A percentile compares a stretch with the other conserved stretches of the same genome.
phyloP scores from a whole-genome alignment of 495 filamentous ascomycete genomes.

The Endocarpon pusillum region DNA sequence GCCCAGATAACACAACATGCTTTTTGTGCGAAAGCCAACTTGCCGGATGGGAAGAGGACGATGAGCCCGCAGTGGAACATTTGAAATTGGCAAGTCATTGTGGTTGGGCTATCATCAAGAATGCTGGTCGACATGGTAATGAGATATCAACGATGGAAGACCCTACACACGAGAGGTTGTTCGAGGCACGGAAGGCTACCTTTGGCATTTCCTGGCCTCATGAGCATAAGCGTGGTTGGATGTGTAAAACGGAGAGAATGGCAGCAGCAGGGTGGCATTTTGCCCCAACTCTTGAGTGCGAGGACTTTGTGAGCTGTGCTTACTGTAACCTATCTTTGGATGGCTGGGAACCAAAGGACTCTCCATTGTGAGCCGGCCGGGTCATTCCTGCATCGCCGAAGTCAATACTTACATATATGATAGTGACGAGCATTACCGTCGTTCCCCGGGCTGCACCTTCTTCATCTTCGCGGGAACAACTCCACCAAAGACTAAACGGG shows the following conservation, averaged over 20 bases:
- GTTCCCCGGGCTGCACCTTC: constrained; percentile 67
- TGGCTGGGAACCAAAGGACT: constrained; percentile 82
- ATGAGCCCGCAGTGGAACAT: constrained; percentile 70
- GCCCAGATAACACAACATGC: constrained; percentile 76
- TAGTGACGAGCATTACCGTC: constrained; percentile 72
- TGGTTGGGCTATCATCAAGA: constrained; percentile 71
- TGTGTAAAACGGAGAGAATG: constrained; percentile 80
- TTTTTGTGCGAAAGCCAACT: constrained; percentile 66
- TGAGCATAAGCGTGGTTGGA: constrained; percentile 72
- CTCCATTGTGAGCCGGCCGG: constrained; percentile 49
- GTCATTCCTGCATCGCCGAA: constrained; percentile 8
- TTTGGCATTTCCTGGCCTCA: constrained; percentile 73
- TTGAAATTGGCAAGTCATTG: constrained; percentile 63
- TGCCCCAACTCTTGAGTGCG: constrained; percentile 59
- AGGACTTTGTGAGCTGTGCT: constrained; percentile 72
- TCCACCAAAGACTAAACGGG: constrained; percentile 29
- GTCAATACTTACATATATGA: constrained; percentile 14
- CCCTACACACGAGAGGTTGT: constrained; percentile 49
- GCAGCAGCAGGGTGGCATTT: constrained; percentile 87
- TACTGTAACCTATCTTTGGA: constrained; percentile 79
- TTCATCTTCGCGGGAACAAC: constrained; percentile 40
- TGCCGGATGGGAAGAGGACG: constrained; percentile 76
- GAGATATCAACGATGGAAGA: constrained; percentile 48
- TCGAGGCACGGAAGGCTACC: constrained; percentile 60
- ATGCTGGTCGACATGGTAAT: constrained; percentile 47